Percentiles rank a stretch among this genome's conserved stretches.
phyloP scores from a whole-genome alignment of 2,329 filamentous ascomycete species.

The Epichloe gansuensis region DNA sequence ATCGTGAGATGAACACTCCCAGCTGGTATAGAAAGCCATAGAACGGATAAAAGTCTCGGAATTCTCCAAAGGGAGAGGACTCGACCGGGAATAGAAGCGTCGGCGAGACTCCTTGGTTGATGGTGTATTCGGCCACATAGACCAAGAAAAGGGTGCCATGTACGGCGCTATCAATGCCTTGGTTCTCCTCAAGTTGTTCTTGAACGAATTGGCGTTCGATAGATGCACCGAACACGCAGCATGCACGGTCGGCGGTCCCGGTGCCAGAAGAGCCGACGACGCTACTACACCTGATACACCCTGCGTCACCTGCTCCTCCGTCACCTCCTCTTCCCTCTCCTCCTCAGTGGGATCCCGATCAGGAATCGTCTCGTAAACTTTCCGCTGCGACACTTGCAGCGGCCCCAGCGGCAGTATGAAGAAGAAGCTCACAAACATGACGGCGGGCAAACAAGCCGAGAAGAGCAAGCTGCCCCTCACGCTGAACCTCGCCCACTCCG shows the following conservation, averaged over 20 bases:
- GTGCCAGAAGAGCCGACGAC: constrained; percentile 36
- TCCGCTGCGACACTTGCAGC: constrained; percentile 35
- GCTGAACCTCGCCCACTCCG: constrained; percentile 63
- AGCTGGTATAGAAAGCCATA: constrained; percentile 93
- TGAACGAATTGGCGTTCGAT: constrained; percentile 22
- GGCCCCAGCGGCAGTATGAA: constrained; percentile 59
- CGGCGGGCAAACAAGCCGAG: constrained; percentile 64
- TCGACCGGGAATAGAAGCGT: constrained; percentile 76
- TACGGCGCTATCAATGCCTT: constrained; percentile 60
- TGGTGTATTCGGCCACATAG: constrained; percentile 92
- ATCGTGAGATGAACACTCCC: constrained; percentile 88
- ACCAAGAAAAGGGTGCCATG: constrained; percentile 91
- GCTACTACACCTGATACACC: constrained; percentile 20
- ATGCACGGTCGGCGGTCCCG: constrained; percentile 27
- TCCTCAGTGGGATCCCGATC: constrained; percentile 28
- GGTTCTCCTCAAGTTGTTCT: constrained; percentile 51
- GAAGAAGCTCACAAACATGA: constrained; percentile 86
- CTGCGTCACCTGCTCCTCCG: constrained; percentile 13
- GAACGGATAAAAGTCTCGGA: constrained; percentile 83
- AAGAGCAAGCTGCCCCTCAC: constrained; percentile 64
- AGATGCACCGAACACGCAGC: constrained; percentile 25
- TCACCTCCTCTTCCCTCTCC: constrained; percentile 18
- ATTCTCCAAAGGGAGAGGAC: constrained; percentile 65
- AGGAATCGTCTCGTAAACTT: constrained; percentile 43
- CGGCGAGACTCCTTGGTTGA: constrained; percentile 88